Conservation (phyloP, 139 green algal genomes). For the Edaphochlamys debaryana region DNA sequence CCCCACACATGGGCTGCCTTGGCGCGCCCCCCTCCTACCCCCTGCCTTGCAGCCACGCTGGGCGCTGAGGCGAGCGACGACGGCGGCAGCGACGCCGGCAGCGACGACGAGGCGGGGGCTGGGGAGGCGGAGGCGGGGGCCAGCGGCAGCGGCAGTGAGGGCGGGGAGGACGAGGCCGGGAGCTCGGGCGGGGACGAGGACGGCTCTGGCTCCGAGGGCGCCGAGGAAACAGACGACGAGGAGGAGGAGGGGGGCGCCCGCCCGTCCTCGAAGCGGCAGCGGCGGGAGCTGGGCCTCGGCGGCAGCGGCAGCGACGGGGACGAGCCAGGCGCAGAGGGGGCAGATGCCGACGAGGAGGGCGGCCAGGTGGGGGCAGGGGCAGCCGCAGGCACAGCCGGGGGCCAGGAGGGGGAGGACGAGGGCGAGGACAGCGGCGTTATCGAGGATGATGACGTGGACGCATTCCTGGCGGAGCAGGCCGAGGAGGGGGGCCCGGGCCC, state of each 20-base stretch:
- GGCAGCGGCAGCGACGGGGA: neutral
- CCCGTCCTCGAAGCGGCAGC: neutral
- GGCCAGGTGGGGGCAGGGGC: too few relatives aligned
- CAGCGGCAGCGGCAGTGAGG: neutral
- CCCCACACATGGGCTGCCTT: too few relatives aligned
- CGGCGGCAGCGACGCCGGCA: too few relatives aligned
- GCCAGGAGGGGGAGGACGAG: too few relatives aligned
- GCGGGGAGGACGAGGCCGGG: neutral
- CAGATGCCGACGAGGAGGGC: neutral
- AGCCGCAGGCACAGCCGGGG: too few relatives aligned
- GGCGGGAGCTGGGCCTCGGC: neutral
- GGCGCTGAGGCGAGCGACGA: too few relatives aligned
- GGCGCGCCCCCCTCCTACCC: too few relatives aligned
- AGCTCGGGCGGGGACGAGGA: neutral
- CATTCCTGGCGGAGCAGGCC: neutral
- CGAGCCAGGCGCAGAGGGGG: neutral
- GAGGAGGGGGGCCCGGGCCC: neutral
- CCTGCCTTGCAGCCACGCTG: neutral
- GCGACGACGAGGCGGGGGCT: too few relatives aligned
- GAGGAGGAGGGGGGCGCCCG: neutral
- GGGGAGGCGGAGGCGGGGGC: too few relatives aligned
- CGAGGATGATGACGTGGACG: conserved; percentile 13
- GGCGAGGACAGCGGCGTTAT: conserved; percentile 41
- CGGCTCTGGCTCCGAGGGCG: neutral
- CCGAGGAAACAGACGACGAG: too few relatives aligned